Evolutionary conservation across 345 rosid species (phyloP), one percentile per base, ranked within the genome.

Genomic region (Brassica juncea): DNA sequence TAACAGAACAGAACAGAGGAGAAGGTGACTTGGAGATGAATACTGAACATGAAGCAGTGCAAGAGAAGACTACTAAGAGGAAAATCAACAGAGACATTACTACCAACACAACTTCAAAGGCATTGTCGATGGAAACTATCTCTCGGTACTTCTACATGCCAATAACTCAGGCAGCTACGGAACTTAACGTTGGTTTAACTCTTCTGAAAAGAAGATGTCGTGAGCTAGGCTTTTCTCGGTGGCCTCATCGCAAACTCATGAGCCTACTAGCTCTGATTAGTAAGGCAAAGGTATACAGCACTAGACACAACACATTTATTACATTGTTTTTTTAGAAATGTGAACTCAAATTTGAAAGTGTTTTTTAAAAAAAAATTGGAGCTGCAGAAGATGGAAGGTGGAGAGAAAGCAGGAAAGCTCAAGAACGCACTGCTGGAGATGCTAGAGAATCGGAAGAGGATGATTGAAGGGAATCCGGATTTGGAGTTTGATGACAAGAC

Each of bases 191-290:
- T 25, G 97, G 97, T 2, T 70, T 91, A 68, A 91, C 97, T 2
- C 82, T 89, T 4, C 31, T 89, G 66, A 91, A 91, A 80, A 89
- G 91, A 55, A 84, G 90, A 80, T 91, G 96, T 58, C 88, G 96
- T 6, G 91, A 88, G 7, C 70, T 91, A 68, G 91, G 91, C 5
- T 85, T 91, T 25, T 55, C 74, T 9, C 52, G 93, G 39, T 91
- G 93, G 96, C 96, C 96, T 4, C 92, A 89, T 66, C 82, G 97
- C 27, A 91, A 91, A 78, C 85, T 91, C 42, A 86, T 83, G 89
- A 88, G 91, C 67, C 80, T 91, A 35, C 86, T 78, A 70, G 84
- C 88, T 30, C 84, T 91, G 2, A 91, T 91, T 21, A 70, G 72
- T 21, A 89, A 86, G 37, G 75, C 87, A 3, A 82, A 89, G 91